These are phyloP conservation scores for Myxozyma geophila DNA, from an alignment of 805 yeast species.

Conservation along the genomic window DNA sequence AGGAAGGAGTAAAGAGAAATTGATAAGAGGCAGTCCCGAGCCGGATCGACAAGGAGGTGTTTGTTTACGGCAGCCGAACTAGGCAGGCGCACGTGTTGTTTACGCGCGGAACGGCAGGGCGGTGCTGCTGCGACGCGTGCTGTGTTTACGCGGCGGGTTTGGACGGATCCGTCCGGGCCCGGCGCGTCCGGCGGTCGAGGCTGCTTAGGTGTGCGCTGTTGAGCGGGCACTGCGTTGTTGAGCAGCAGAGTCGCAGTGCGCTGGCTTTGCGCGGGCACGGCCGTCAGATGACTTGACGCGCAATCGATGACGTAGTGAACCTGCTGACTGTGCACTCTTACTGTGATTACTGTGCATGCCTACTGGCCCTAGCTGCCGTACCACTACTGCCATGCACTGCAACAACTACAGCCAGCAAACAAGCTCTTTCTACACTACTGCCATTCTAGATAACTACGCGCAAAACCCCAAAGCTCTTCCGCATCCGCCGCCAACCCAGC, in stretches of 20 bases:
- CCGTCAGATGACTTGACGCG: background rate
- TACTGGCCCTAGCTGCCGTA: background rate
- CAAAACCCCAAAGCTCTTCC: background rate
- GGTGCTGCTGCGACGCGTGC: too few relatives aligned
- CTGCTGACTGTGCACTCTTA: too few relatives aligned
- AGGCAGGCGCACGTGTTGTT: background rate
- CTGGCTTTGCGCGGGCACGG: conserved; percentile 1
- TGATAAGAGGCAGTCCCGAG: background rate
- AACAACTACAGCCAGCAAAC: background rate
- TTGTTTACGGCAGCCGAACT: background rate
- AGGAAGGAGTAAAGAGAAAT: background rate
- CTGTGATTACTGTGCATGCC: too few relatives aligned
- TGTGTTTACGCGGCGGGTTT: too few relatives aligned
- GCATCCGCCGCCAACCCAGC: background rate
- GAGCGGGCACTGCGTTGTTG: background rate
- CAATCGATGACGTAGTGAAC: background rate
- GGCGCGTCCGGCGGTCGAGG: background rate
- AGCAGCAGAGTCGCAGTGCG: background rate
- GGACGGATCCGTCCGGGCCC: background rate
- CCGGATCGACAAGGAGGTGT: background rate
- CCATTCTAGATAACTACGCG: too few relatives aligned
- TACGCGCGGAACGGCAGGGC: background rate
- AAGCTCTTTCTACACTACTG: too few relatives aligned
- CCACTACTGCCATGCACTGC: background rate
- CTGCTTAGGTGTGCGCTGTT: background rate